Conservation (phyloP, 345 rosid species). For the Euphorbia peplus region DNA sequence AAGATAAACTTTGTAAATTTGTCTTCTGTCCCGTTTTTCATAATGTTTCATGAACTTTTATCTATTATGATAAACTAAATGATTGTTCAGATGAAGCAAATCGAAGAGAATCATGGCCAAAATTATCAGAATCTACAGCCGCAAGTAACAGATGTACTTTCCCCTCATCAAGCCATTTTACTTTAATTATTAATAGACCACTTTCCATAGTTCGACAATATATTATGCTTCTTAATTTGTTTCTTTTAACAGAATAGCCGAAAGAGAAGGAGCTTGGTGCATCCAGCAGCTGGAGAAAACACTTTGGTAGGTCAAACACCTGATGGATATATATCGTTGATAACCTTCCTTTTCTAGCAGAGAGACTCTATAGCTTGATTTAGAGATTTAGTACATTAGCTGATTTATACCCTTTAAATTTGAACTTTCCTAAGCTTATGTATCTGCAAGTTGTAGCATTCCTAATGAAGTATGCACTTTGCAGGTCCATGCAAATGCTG, state of each 20-base stretch:
- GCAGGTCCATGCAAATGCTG: constrained; percentile 22
- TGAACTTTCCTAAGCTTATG: not conserved
- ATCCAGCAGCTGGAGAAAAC: constrained; percentile 12
- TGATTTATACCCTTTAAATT: too few relatives aligned
- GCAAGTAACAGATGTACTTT: constrained; percentile 18
- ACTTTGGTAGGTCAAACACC: constrained; percentile 14
- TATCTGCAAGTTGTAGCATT: constrained; percentile 1
- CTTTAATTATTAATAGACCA: not conserved
- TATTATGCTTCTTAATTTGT: not conserved
- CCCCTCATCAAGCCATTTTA: not conserved
- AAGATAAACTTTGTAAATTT: too few relatives aligned
- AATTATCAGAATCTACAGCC: constrained; percentile 2
- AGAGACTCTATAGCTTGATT: too few relatives aligned
- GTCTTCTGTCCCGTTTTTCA: not conserved
- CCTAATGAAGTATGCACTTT: constrained; percentile 11
- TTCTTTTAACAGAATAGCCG: constrained; percentile 23
- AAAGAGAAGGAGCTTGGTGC: constrained; percentile 16
- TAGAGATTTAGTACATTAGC: too few relatives aligned
- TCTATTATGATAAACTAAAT: constrained; percentile 15
- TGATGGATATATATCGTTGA: too few relatives aligned
- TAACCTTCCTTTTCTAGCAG: too few relatives aligned
- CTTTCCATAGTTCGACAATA: not conserved
- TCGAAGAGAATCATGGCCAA: constrained; percentile 13
- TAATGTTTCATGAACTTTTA: constrained; percentile 4
- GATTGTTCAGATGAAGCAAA: constrained; percentile 17